Evolutionary conservation across 768 basidiomycete genomes (phyloP).

Genomic region (Leucocoprinus leucothites): DNA sequence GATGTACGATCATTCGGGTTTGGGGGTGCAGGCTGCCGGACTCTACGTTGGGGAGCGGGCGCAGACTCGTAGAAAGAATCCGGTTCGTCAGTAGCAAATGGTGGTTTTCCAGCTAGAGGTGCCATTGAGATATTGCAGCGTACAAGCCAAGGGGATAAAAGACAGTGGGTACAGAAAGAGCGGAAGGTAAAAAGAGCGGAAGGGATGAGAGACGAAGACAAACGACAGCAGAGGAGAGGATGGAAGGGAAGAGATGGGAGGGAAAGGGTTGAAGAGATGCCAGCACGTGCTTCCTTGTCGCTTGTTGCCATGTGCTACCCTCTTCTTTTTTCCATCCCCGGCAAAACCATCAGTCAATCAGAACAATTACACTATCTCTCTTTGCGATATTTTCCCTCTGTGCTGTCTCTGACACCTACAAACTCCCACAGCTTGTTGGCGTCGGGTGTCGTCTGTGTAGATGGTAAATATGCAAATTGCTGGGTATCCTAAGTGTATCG

Average conservation of each 20-base stretch:
- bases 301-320: constrained; percentile 4
- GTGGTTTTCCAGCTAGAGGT: constrained; percentile 59
- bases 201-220: background rate
- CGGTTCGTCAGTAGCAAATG: constrained; percentile 67
- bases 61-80: constrained; percentile 53
- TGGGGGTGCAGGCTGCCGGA: constrained; percentile 38
- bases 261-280: background rate
- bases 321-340: constrained; percentile 1
- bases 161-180: constrained; percentile 6
- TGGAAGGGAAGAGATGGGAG: background rate
- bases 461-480: too few relatives aligned
- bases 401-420: too few relatives aligned
- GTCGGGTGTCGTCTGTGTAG: too few relatives aligned
- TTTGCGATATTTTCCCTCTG: too few relatives aligned
- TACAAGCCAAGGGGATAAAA: constrained; percentile 9
- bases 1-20: constrained; percentile 57
- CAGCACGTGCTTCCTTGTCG: background rate
- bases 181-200: constrained; percentile 1
- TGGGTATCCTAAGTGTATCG: too few relatives aligned
- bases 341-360: background rate
- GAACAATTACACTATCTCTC: background rate
- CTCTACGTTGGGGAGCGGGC: constrained; percentile 36
- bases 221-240: background rate
- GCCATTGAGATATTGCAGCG: constrained; percentile 24
- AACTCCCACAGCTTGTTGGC: too few relatives aligned